Conservation (phyloP, 495 filamentous ascomycete genomes). For the Penicillium parvum region DNA sequence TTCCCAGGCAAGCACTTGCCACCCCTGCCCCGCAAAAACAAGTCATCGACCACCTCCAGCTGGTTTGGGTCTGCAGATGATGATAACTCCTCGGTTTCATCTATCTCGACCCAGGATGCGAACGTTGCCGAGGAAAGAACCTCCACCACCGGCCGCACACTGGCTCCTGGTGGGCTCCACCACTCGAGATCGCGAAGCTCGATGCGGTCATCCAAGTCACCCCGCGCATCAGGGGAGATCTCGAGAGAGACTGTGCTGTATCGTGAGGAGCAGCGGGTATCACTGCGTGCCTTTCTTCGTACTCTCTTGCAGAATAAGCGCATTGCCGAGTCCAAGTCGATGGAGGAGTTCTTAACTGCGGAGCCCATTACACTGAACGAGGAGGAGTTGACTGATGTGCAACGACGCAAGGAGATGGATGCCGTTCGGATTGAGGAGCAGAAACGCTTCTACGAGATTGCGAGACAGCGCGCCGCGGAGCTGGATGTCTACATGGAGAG, state of each 20-base stretch:
- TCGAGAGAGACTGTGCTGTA: conserved; percentile 57
- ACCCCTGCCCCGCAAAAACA: conserved; percentile 85
- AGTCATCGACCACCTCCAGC: conserved; percentile 59
- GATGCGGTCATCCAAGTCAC: conserved; percentile 38
- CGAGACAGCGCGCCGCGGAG: conserved; percentile 81
- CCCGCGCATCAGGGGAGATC: conserved; percentile 45
- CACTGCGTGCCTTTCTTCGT: conserved; percentile 82
- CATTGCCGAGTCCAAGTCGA: conserved; percentile 72
- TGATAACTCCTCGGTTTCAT: conserved; percentile 73
- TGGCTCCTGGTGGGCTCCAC: conserved; percentile 23
- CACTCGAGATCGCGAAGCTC: conserved; percentile 39
- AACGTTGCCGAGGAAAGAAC: conserved; percentile 34
- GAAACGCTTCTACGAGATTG: conserved; percentile 90
- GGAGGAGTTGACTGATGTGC: conserved; percentile 77
- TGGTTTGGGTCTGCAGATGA: conserved; percentile 55
- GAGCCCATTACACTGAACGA: conserved; percentile 67
- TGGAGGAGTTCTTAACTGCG: conserved; percentile 73
- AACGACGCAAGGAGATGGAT: conserved; percentile 76
- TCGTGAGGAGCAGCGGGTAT: conserved; percentile 88
- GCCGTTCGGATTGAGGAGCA: conserved; percentile 87
- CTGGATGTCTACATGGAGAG: conserved; percentile 97
- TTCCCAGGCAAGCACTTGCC: conserved; percentile 89
- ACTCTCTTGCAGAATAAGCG: conserved; percentile 78
- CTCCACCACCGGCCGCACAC: conserved; percentile 19
- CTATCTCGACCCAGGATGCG: conserved; percentile 58